Conservation (phyloP, 306 rosid genomes). For the Heteromeles arbutifolia region DNA sequence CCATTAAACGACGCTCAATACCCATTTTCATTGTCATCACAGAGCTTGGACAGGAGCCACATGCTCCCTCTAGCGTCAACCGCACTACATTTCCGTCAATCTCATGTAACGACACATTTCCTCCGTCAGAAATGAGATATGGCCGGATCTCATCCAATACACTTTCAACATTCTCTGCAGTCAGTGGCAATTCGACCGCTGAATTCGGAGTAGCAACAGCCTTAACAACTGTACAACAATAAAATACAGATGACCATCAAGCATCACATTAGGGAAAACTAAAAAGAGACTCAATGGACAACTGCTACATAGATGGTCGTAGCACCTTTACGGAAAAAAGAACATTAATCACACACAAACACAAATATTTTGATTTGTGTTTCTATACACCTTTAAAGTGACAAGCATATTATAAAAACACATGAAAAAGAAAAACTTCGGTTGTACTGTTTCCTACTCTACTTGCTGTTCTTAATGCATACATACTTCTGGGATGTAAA, state of each 20-base stretch:
- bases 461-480: neutral
- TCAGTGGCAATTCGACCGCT: slow-evolving; percentile 72
- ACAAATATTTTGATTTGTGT: neutral
- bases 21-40: slow-evolving; percentile 96
- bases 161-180: slow-evolving; percentile 74
- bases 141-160: slow-evolving; percentile 15
- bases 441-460: neutral
- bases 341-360: neutral
- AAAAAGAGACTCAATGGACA: neutral
- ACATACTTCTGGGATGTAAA: neutral
- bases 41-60: slow-evolving; percentile 94
- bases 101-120: slow-evolving; percentile 73
- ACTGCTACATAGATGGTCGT: neutral
- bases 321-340: neutral
- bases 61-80: slow-evolving; percentile 97
- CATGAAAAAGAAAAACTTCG: neutral
- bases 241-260: neutral
- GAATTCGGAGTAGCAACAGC: slow-evolving; percentile 76
- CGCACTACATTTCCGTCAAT: slow-evolving; percentile 84
- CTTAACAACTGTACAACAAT: slow-evolving; percentile 40
- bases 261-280: neutral
- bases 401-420: neutral
- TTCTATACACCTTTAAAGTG: neutral
- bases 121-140: slow-evolving; percentile 17
- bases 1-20: slow-evolving; percentile 88